phyloP scores from a whole-genome alignment of 805 yeast genomes.

The Kazachstania africana region DNA sequence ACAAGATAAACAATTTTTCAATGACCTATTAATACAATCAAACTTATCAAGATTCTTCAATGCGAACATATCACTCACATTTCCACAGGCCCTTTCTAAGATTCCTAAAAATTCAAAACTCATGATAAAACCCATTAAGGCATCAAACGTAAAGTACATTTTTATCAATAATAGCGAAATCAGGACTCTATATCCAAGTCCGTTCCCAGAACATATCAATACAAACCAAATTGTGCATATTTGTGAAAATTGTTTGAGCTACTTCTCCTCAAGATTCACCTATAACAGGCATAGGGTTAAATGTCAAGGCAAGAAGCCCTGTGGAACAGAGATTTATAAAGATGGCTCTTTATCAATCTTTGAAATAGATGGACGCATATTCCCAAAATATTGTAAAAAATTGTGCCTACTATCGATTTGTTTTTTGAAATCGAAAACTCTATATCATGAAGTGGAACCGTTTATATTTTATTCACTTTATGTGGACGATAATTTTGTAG shows the following conservation, averaged over 20 bases:
- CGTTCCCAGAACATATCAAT: constrained; percentile 81
- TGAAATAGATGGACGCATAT: constrained; percentile 87
- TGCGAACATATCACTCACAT: constrained; percentile 29
- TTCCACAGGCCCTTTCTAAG: too few relatives aligned
- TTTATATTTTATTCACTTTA: constrained; percentile 80
- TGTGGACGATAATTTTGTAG: constrained; percentile 58
- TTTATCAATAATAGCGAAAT: constrained; percentile 66
- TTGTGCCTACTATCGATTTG: constrained; percentile 81
- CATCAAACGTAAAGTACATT: constrained; percentile 40
- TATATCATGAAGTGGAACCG: constrained; percentile 93
- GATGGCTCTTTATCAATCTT: constrained; percentile 57
- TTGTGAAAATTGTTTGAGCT: constrained; percentile 78
- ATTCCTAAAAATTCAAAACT: too few relatives aligned
- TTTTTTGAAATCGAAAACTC: constrained; percentile 80
- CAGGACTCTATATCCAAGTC: constrained; percentile 86
- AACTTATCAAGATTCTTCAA: constrained; percentile 28
- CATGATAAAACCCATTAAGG: too few relatives aligned
- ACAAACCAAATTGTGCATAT: constrained; percentile 50
- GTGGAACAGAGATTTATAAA: constrained; percentile 85
- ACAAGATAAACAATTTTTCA: constrained; percentile 40
- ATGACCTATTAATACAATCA: constrained; percentile 30
- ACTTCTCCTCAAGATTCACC: constrained; percentile 57
- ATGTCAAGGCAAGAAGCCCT: constrained; percentile 59
- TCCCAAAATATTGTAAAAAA: constrained; percentile 76
- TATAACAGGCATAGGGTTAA: constrained; percentile 62